A percentile compares a stretch with the other conserved stretches of the same genome.
phyloP scores from a whole-genome alignment of 345 rosid species.

The Kandelia obovata region DNA sequence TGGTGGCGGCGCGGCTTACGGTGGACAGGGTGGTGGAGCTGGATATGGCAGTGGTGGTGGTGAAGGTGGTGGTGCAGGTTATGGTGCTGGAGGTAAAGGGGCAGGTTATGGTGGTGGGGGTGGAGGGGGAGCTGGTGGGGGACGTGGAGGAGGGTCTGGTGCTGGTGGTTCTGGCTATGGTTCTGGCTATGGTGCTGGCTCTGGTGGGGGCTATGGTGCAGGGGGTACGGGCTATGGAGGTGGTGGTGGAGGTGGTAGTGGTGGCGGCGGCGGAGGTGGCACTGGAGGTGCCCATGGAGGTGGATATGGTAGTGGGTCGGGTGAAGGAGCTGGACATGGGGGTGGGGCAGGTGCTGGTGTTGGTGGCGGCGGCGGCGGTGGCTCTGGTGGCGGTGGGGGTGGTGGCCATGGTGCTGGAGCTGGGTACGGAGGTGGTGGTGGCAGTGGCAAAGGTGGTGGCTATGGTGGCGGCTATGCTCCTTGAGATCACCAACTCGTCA shows the following conservation, averaged over 20 bases:
- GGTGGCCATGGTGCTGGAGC: conserved; percentile 9
- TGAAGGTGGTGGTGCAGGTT: neutral
- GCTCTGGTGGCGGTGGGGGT: conserved; percentile 4
- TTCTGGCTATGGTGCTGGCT: neutral
- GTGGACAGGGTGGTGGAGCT: neutral
- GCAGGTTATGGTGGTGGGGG: conserved; percentile 15
- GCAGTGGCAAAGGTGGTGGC: conserved; percentile 7
- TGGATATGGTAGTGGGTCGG: conserved; percentile 15
- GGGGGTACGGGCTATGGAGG: conserved; percentile 2
- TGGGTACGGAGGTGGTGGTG: conserved; percentile 8
- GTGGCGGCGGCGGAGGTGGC: conserved; percentile 1
- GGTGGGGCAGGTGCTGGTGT: conserved; percentile 12
- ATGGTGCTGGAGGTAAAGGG: neutral
- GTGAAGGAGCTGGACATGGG: conserved; percentile 3
- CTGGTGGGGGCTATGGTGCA: neutral
- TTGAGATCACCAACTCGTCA: too few species aligned
- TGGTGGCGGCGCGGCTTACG: neutral
- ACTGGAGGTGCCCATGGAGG: conserved; percentile 1
- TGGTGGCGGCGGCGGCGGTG: conserved; percentile 6
- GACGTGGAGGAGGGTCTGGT: conserved; percentile 7
- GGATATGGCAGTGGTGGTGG: conserved; percentile 3
- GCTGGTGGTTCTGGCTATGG: conserved; percentile 4
- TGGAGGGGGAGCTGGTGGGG: conserved; percentile 2
- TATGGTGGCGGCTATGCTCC: neutral
- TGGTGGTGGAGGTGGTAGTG: conserved; percentile 10